Conservation (phyloP, 2,329 filamentous ascomycete genomes). For the Diaporthe caulivora region DNA sequence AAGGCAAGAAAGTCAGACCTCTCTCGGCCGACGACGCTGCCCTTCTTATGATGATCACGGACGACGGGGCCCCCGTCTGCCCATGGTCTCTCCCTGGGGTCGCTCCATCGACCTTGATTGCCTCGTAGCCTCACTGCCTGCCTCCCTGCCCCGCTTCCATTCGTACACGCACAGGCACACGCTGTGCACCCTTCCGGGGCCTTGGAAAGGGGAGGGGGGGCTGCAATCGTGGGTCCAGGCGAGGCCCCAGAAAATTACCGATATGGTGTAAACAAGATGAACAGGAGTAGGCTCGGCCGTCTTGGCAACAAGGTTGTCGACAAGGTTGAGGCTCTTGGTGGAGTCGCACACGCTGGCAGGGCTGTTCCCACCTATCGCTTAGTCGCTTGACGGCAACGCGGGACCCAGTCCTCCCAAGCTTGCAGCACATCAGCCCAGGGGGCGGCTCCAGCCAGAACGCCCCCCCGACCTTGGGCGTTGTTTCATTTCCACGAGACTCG, state of each 20-base stretch:
- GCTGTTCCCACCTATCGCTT: constrained; percentile 29
- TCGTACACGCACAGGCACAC: background rate
- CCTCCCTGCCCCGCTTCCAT: background rate
- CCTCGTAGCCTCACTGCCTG: constrained; percentile 5
- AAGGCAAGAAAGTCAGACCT: background rate
- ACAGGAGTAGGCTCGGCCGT: constrained; percentile 29
- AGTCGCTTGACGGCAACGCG: constrained; percentile 3
- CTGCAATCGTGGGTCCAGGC: constrained; percentile 13
- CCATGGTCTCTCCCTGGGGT: background rate
- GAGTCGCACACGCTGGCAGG: constrained; percentile 17
- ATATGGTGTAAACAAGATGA: constrained; percentile 35
- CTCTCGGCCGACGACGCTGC: constrained; percentile 23
- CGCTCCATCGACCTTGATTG: constrained; percentile 6
- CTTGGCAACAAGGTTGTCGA: constrained; percentile 35
- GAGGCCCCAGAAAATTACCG: constrained; percentile 24
- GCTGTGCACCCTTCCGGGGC: background rate
- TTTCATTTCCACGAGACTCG: constrained; percentile 32
- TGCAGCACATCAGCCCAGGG: constrained; percentile 26
- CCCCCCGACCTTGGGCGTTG: constrained; percentile 16
- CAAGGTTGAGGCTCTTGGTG: constrained; percentile 22
- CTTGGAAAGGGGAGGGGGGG: constrained; percentile 26
- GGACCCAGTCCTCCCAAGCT: constrained; percentile 18
- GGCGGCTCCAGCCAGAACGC: constrained; percentile 20
- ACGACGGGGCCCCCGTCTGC: background rate
- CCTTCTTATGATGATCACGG: constrained; percentile 36